Base-by-base conservation (phyloP, 2,329 filamentous ascomycete genomes). In the Fusarium lateritium region DNA sequence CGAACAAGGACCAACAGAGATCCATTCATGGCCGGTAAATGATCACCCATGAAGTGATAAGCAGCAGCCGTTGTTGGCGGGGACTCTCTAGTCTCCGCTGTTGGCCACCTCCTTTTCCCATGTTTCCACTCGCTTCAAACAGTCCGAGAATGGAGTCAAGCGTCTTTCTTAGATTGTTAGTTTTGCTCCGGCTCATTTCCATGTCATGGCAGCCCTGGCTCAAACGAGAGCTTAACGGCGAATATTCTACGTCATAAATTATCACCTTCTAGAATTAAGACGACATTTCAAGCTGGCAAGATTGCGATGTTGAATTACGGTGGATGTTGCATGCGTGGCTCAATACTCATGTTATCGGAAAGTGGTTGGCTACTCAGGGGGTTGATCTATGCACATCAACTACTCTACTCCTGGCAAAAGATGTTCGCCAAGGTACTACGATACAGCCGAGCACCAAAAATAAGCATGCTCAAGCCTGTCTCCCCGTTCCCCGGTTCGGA, bases 61-160 rank as follows among this genome's bases (percentile, higher is more conserved):
- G 50, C 49, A 36, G 10, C 28, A 31, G 13, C 56, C 36, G 33
- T 19, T 39, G 34, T 44, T 64, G 42, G 46, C 33, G 19, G 60
- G 28, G 24, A 45, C 7, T 62, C 49, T 28, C 10, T 31, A 31
- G 28, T 31, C 28, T 31, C 28, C 28, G 39, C 54, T 49, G 56
- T 49, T 71, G 69, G 56, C 54, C 59, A 52, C 64, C 64, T 71
- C 71, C 71, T 69, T 70, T 73, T 67, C 9, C 42, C 42, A 43
- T 21, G 39, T 64, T 60, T 40, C 47, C 54, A 63, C 57, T 46
- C 56, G 19, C 65, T 52, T 28, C 38, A 59, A 42, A 51, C 17
- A 50, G 42, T 50, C 61, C 40, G 28, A 56, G 21, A 51, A 46
- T 54, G 47, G 51, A 65, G 28, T 51, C 64, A 26, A 28, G 15